Percentiles rank a stretch among this genome's conserved stretches.
These are phyloP conservation scores for Periglandula ipomoeae DNA, from an alignment of 2,329 filamentous ascomycete species.

Conservation along the genomic window DNA sequence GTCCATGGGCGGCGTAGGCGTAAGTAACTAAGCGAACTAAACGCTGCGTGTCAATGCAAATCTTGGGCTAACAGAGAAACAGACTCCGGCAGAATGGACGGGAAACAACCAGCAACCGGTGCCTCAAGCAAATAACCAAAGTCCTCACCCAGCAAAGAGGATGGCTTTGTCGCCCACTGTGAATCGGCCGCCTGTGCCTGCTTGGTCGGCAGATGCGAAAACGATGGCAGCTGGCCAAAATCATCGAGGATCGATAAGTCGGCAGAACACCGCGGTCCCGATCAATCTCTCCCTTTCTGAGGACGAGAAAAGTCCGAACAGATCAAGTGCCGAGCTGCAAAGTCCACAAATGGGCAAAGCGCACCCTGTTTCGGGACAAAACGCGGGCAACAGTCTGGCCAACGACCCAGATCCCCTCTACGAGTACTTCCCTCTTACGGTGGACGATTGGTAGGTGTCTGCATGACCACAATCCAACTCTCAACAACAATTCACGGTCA, in stretches of 20 bases:
- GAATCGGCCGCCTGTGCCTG: slow-evolving; percentile 43
- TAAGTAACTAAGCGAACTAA: slow-evolving; percentile 12
- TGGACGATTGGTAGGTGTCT: slow-evolving; percentile 67
- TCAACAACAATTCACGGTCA: not conserved
- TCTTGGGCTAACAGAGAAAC: slow-evolving; percentile 12
- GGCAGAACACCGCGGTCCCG: slow-evolving; percentile 25
- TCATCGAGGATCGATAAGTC: slow-evolving; percentile 14
- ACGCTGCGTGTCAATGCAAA: not conserved
- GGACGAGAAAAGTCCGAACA: slow-evolving; percentile 49
- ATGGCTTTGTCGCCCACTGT: slow-evolving; percentile 42
- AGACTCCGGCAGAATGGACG: slow-evolving; percentile 35
- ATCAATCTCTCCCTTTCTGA: slow-evolving; percentile 50
- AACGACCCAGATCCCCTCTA: slow-evolving; percentile 81
- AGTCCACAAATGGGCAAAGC: slow-evolving; percentile 41
- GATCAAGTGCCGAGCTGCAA: slow-evolving; percentile 38
- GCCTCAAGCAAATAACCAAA: slow-evolving; percentile 23
- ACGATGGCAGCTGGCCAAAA: slow-evolving; percentile 13
- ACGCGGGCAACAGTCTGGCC: slow-evolving; percentile 48
- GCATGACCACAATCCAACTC: not conserved
- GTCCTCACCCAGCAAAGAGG: slow-evolving; percentile 42
- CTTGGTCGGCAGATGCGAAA: slow-evolving; percentile 33
- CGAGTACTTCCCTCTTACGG: slow-evolving; percentile 85
- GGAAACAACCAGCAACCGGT: slow-evolving; percentile 25
- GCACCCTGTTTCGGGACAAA: slow-evolving; percentile 23
- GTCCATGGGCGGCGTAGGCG: slow-evolving; percentile 25